Conservation (phyloP, 805 yeast genomes). For the Schwanniomyces sp. region DNA sequence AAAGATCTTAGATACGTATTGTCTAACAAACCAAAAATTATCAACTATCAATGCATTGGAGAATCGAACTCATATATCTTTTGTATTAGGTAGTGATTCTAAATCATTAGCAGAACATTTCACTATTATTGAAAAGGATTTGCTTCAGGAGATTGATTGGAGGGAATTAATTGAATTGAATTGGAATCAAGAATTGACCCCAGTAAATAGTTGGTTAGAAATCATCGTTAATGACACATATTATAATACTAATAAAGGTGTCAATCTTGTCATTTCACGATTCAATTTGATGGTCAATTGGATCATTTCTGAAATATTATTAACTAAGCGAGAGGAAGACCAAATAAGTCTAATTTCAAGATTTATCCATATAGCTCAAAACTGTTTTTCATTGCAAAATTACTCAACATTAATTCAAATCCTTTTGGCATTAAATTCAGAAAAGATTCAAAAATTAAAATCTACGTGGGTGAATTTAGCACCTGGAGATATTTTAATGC, state of each 20-base stretch:
- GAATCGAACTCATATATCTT: conserved; percentile 69
- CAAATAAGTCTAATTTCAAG: conserved; percentile 74
- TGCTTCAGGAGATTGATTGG: conserved; percentile 87
- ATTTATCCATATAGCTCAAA: conserved; percentile 82
- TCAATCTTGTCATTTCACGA: conserved; percentile 77
- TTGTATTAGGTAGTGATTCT: conserved; percentile 72
- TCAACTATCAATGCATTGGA: conserved; percentile 43
- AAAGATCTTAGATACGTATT: conserved; percentile 30
- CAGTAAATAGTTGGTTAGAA: conserved; percentile 82
- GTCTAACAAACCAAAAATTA: conserved; percentile 25
- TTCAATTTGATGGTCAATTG: conserved; percentile 89
- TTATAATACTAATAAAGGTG: conserved; percentile 58
- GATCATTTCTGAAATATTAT: conserved; percentile 83
- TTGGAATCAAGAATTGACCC: conserved; percentile 66
- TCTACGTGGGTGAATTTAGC: conserved; percentile 75
- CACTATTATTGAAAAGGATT: conserved; percentile 84
- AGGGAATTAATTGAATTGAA: conserved; percentile 75
- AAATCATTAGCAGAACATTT: conserved; percentile 71
- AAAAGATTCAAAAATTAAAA: conserved; percentile 54
- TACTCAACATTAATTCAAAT: conserved; percentile 87
- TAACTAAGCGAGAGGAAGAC: conserved; percentile 61
- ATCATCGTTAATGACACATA: conserved; percentile 57
- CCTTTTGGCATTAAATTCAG: conserved; percentile 74
- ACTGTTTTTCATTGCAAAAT: conserved; percentile 72
- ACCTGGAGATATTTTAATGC: conserved; percentile 67